phyloP scores from a whole-genome alignment of 805 yeast species.

The Komagataella kurtzmanii region DNA sequence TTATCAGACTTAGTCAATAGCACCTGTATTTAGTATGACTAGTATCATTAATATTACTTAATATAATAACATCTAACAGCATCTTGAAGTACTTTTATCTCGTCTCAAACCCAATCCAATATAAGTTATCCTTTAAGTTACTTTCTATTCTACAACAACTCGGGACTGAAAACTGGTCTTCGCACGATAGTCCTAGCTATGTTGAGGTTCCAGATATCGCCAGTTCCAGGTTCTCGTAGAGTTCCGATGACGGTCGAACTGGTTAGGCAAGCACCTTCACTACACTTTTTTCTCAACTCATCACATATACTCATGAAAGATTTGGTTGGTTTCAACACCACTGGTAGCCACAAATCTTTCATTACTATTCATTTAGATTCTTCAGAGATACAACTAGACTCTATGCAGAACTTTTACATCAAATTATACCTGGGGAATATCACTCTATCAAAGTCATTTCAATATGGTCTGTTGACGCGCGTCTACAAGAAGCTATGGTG shows the following conservation, averaged over 20 bases:
- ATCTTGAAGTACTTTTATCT: not conserved
- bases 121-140: too few species aligned
- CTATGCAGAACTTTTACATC: not conserved
- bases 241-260: not conserved
- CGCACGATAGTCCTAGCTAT: not conserved
- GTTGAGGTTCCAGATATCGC: not conserved
- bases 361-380: not conserved
- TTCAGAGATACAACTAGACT: not conserved
- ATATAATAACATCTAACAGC: not conserved
- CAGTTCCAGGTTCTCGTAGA: not conserved
- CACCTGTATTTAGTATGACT: not conserved
- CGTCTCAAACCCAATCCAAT: too few species aligned
- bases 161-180: not conserved
- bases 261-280: not conserved
- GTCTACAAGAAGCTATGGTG: not conserved
- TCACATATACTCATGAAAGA: not conserved
- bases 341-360: not conserved
- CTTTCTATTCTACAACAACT: not conserved
- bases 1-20: not conserved
- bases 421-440: not conserved
- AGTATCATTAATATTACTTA: not conserved
- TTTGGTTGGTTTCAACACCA: not conserved
- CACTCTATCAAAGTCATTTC: not conserved
- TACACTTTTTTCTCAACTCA: not conserved
- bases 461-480: not conserved